Evolutionary conservation across 257 asterid genomes (phyloP).

Genomic region (Solanum sejunctum): DNA sequence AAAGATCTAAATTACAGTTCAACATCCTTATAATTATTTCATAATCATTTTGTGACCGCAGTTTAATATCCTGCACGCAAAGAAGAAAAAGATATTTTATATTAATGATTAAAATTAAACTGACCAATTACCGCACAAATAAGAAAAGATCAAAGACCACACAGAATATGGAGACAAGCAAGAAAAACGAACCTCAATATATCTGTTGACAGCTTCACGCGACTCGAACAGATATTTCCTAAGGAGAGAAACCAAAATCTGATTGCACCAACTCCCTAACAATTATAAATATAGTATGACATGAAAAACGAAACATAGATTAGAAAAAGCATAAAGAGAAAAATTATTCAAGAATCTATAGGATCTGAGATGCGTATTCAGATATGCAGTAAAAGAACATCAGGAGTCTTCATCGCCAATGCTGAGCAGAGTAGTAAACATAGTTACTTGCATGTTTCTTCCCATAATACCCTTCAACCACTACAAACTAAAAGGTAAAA

Average conservation of each 20-base stretch:
- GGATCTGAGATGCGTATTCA: not conserved
- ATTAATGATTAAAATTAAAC: not conserved
- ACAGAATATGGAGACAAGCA: not conserved
- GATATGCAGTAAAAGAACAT: not conserved
- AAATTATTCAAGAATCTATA: not conserved
- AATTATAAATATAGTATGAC: conserved; percentile 1
- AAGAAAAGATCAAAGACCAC: not conserved
- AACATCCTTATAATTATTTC: conserved; percentile 51
- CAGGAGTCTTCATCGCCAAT: not conserved
- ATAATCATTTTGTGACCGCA: conserved; percentile 46
- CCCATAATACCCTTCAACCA: not conserved
- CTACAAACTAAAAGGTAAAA: not conserved
- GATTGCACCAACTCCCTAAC: conserved; percentile 41
- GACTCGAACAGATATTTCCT: conserved; percentile 67
- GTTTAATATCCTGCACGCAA: conserved; percentile 22
- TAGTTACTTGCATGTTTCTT: not conserved
- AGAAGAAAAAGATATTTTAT: not conserved
- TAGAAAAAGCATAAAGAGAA: not conserved
- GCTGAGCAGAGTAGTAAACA: not conserved
- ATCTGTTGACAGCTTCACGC: conserved; percentile 38
- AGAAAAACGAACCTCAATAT: conserved; percentile 40
- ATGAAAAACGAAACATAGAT: not conserved
- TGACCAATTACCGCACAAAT: not conserved
- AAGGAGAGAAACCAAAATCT: conserved; percentile 42
- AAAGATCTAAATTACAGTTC: conserved; percentile 35